Base-by-base conservation (phyloP, 257 asterid genomes). In the Jasminum sambac region DNA sequence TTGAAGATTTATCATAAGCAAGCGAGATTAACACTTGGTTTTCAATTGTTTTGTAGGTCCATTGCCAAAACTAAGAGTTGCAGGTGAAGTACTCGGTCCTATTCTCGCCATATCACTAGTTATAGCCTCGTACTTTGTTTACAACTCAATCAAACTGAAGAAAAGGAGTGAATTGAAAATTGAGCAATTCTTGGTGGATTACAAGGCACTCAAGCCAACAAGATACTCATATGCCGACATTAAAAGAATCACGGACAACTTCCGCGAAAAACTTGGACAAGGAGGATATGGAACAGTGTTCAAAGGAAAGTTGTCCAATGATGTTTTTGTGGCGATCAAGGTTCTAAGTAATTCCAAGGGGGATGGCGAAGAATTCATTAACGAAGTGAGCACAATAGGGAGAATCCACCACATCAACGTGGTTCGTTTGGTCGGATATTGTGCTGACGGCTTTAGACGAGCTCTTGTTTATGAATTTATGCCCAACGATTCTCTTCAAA, bases 151-250 rank as follows among this genome's bases (percentile, higher is more conserved):
- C 41, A 50, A 72, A n/a, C 42, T 16, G 4, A 62, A 42, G 11
- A 38, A 52, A 8, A 34, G 64, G 39, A 70, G 67, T 11, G 58
- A 65, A 44, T 19, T 8, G 11, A 64, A 57, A 42, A 64, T 55
- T 50, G 66, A 55, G 43, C 55, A 52, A 41, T 64, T 72, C 26
- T 52, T 64, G 71, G 64, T 64, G 46, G 77, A 72, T 64, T 55
- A 64, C 38, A 52, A 7, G 55, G 72, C 42, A 2, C 60, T 55
- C 17, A 61, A 66, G 61, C 61, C 30, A 2, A 52, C 30, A 52
- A 52, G 61, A 52, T 21, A 52, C 61, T 52, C 6, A 11, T 52
- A 19, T 52, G 61, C 30, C 6, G 61, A 52, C 61, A 2, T 52
- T 9, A 52, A 52, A 52, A 52, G 17, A 1, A 52, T 52, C 61